These are phyloP conservation scores for Agaricales sp. DNA, from an alignment of 1,284 basidiomycete genomes.

Conservation along the genomic window DNA sequence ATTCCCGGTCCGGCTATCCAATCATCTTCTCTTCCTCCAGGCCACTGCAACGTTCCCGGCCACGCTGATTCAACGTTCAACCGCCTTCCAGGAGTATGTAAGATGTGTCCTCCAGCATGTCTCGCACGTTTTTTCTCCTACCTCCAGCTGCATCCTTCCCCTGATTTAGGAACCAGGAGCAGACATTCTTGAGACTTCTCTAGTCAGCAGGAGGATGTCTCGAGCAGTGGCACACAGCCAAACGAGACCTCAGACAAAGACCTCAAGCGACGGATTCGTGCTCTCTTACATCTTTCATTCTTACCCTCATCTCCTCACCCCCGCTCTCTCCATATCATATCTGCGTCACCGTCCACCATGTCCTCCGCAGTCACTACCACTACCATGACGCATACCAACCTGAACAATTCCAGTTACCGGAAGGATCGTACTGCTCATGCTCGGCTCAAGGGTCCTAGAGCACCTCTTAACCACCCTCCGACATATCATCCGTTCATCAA, in stretches of 20 bases:
- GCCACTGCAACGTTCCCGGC: too few relatives aligned
- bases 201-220: not conserved
- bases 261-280: not conserved
- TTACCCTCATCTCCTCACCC: not conserved
- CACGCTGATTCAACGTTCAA: too few relatives aligned
- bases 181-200: not conserved
- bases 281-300: not conserved
- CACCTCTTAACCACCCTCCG: not conserved
- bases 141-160: too few relatives aligned
- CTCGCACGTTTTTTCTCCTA: too few relatives aligned
- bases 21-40: too few relatives aligned
- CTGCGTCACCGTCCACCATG: not conserved
- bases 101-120: too few relatives aligned
- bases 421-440: not conserved
- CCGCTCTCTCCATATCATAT: not conserved
- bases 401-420: not conserved
- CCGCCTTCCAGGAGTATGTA: too few relatives aligned
- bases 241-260: not conserved
- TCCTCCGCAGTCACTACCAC: constrained; percentile 1
- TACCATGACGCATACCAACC: not conserved
- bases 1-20: too few relatives aligned
- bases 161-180: too few relatives aligned
- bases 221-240: not conserved
- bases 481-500: too few relatives aligned
- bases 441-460: not conserved